These are phyloP conservation scores for Lipomyces starkeyi DNA, from an alignment of 805 yeast genomes.

Conservation along the genomic window DNA sequence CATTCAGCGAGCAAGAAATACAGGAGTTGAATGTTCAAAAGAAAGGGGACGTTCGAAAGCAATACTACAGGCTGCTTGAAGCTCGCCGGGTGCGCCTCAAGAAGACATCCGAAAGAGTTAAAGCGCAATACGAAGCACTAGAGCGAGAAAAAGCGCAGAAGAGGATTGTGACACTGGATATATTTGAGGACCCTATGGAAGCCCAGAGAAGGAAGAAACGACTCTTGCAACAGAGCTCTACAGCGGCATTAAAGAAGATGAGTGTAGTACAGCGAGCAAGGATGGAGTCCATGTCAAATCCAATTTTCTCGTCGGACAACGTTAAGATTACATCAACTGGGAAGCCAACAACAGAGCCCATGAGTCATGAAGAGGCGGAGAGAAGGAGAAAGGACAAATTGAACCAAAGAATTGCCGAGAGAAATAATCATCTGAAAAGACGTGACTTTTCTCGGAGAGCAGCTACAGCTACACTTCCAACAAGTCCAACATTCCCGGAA, in stretches of 20 bases:
- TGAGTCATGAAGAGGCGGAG: constrained; percentile 29
- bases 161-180: constrained; percentile 28
- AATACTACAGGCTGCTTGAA: constrained; percentile 42
- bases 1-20: constrained; percentile 45
- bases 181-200: constrained; percentile 23
- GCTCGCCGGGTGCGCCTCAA: constrained; percentile 44
- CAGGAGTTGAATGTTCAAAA: constrained; percentile 38
- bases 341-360: not conserved
- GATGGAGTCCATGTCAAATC: constrained; percentile 22
- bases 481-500: not conserved
- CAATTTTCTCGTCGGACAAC: constrained; percentile 15
- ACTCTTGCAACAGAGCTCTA: constrained; percentile 1
- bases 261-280: constrained; percentile 31
- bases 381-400: constrained; percentile 22
- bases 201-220: constrained; percentile 10
- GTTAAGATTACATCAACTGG: not conserved
- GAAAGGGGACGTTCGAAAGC: constrained; percentile 37
- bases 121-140: constrained; percentile 28
- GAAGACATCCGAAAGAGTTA: constrained; percentile 27
- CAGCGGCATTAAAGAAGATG: constrained; percentile 21
- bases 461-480: not conserved
- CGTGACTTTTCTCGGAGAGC: not conserved
- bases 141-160: constrained; percentile 21
- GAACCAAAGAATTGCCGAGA: constrained; percentile 2
- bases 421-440: not conserved